Percentiles rank a stretch among this genome's conserved stretches.
Evolutionary conservation across 2,329 filamentous ascomycete genomes (phyloP).

Genomic region (Tolypocladium inflatum): DNA sequence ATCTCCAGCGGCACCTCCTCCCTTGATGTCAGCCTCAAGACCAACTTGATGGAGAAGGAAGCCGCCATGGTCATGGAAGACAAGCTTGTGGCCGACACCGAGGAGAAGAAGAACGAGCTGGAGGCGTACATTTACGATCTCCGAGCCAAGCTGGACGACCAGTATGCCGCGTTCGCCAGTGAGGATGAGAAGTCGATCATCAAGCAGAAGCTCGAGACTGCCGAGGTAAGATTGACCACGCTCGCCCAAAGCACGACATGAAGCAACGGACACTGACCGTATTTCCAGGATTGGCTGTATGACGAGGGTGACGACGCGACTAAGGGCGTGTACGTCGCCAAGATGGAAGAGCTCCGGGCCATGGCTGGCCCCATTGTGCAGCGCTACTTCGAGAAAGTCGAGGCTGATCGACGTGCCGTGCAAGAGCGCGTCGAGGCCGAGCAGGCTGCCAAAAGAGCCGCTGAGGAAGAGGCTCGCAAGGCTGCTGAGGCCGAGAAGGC

Average conservation of each 20-base stretch:
- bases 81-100: slow-evolving; percentile 95
- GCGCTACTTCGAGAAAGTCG: slow-evolving; percentile 90
- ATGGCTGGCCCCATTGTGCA: slow-evolving; percentile 86
- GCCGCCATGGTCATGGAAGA: slow-evolving; percentile 92
- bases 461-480: slow-evolving; percentile 46
- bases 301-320: slow-evolving; percentile 91
- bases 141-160: slow-evolving; percentile 87
- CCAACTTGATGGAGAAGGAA: slow-evolving; percentile 70
- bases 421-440: slow-evolving; percentile 72
- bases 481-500: slow-evolving; percentile 41
- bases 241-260: not conserved
- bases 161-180: slow-evolving; percentile 78
- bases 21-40: slow-evolving; percentile 60
- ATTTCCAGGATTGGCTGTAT: slow-evolving; percentile 87
- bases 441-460: slow-evolving; percentile 63
- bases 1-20: slow-evolving; percentile 76
- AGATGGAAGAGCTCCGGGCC: slow-evolving; percentile 90
- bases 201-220: slow-evolving; percentile 69
- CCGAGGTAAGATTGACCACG: slow-evolving; percentile 59
- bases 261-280: slow-evolving; percentile 4
- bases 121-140: slow-evolving; percentile 97
- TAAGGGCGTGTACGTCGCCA: slow-evolving; percentile 88
- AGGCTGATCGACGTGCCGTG: slow-evolving; percentile 71
- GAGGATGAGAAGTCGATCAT: slow-evolving; percentile 90
- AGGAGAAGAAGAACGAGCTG: slow-evolving; percentile 99